Base-by-base conservation (phyloP, 352 stramenopile species). In the Phytophthora fragariaefolia region DNA sequence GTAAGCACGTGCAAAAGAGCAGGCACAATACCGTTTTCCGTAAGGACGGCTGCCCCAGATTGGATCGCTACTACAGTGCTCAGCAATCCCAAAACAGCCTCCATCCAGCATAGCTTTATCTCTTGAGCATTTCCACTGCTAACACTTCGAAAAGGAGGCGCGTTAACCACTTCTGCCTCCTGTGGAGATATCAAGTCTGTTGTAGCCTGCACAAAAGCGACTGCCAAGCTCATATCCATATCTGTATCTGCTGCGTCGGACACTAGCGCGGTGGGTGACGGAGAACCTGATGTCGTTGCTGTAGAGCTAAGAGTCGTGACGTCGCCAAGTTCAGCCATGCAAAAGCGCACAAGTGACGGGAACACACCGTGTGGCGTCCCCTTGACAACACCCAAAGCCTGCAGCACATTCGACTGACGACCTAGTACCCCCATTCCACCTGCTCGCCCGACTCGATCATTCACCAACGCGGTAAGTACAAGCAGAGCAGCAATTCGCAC, bases 181-280 rank as follows among this genome's bases (percentile, higher is more conserved):
- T 89, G 69, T 10, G 83, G 77, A 20, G 84, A 87, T 20, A 92
- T 22, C 18, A 86, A 74, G 68, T 93, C 85, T 1, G 85, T 90
- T 24, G 87, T 95, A n/a, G 88, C 89, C 34, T 95, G 83, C 2
- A 96, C 89, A 69, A 96, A 96, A 6, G 89, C 89, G 30, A 96
- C 85, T 17, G 89, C 89, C 7, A 96, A 55, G 20, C 76, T 92
- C 89, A 96, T 96, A 36, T 96, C 89, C 87, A 96, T 95, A 61
- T 96, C 89, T 36, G 69, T 83, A 58, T 94, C 86, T 1, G 73
- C 81, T 36, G 71, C 75, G 49, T 95, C 86, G 2, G 73, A 71
- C 32, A 79, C 73, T 34, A 79, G 56, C 4, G 64, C 43, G n/a
- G 63, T 46, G 2, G 54, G 38, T 18, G 63, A 53, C 18, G 45